Evolutionary conservation across 768 basidiomycete genomes (phyloP), one percentile per base, ranked within the genome.

Genomic region (Dentipellis sp.): DNA sequence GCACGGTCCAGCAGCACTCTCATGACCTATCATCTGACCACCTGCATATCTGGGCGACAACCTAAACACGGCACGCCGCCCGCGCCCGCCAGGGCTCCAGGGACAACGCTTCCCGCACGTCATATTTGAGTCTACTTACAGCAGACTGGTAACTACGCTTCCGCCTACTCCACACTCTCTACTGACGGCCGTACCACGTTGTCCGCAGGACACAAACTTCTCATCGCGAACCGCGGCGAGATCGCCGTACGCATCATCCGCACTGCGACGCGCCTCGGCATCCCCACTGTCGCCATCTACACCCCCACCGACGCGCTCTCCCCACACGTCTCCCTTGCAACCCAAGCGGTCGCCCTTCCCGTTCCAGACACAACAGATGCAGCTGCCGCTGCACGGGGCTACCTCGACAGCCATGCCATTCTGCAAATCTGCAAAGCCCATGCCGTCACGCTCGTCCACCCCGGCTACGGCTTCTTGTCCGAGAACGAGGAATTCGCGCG

Each of bases 181-280:
- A 50, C 8, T 8, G 7, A 16, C 22, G n/a, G 48, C 10, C 14
- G 6, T 11, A 21, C 34, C 34, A 17, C 10, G 37, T 37, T 6
- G 35, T 12, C 37, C 11, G 35, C 35, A 17, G 34, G 53, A 4
- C 76, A 81, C 59, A 82, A 77, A 58, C 70, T 86, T 0, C 75
- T 87, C 58, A 71, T 88, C 57, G 83, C 83, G 17, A 87, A 88
- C 66, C 80, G 85, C 22, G 86, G 85, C 42, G 86, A 88, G 66
- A 87, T 88, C 52, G 84, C 84, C 9, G 72, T 81, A 12, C 79
- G 85, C 9, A 76, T 86, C 60, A 69, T 86, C 22, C 76, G 74
- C 52, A 80, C 83, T 0, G 82, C 82, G 2, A 74, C 74, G 50
- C 66, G 66, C 23, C 73, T 84, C 3, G 78, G 74, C 1, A 63